A percentile compares a stretch with the other conserved stretches of the same genome.
Conservation (phyloP, 2,329 filamentous ascomycete species). For the Paecilomyces fulvus region DNA sequence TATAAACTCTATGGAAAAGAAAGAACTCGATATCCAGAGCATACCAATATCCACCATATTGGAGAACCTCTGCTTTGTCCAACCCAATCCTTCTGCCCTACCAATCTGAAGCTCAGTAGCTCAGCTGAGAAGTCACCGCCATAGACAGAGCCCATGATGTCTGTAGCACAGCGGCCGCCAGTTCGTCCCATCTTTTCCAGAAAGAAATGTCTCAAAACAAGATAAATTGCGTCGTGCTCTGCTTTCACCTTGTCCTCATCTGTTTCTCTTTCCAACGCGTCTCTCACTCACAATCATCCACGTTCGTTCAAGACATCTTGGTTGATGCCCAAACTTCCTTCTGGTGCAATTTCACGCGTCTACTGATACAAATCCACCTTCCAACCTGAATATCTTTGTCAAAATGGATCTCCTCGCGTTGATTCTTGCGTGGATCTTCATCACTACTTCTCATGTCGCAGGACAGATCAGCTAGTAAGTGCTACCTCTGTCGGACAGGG, state of each 20-base stretch:
- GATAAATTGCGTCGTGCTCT: background rate
- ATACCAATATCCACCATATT: background rate
- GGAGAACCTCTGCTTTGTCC: background rate
- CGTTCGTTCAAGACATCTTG: background rate
- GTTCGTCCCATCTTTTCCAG: background rate
- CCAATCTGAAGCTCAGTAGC: background rate
- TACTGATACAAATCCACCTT: background rate
- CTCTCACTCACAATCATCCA: background rate
- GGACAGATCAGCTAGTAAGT: constrained; percentile 9
- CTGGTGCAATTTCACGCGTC: background rate
- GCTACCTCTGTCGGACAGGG: background rate
- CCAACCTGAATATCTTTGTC: background rate
- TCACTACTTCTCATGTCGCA: background rate
- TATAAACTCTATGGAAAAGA: background rate
- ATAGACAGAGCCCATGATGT: background rate
- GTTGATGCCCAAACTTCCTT: background rate
- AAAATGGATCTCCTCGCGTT: background rate
- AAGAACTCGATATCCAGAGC: background rate
- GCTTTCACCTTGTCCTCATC: background rate
- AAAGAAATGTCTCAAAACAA: background rate
- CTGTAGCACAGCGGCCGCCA: background rate
- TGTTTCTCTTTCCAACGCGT: background rate
- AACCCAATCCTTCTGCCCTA: background rate
- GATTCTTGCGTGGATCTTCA: background rate
- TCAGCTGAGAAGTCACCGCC: background rate